Conservation (phyloP, 2,329 filamentous ascomycete genomes). For the Aspergillaceae sp. region DNA sequence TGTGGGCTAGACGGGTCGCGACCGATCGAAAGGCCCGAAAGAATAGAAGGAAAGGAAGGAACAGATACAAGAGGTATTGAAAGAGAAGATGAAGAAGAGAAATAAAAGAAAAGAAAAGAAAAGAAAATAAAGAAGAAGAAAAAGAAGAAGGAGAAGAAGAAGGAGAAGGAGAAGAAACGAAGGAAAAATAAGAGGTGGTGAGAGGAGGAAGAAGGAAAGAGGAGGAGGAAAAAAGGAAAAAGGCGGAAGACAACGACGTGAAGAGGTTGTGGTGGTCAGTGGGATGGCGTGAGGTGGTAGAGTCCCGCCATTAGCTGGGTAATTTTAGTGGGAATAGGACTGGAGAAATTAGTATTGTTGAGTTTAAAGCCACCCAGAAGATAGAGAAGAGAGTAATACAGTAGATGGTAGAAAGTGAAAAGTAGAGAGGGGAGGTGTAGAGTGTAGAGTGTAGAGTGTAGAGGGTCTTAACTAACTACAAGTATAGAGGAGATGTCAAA, state of each 20-base stretch:
- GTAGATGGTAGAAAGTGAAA: too few species aligned
- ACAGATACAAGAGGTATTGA: constrained; percentile 1
- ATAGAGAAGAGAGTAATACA: too few species aligned
- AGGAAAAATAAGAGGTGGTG: constrained; percentile 1
- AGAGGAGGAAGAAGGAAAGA: constrained; percentile 4
- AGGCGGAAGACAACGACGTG: background rate
- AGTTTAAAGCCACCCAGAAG: too few species aligned
- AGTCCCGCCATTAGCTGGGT: too few species aligned
- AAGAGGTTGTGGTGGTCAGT: too few species aligned
- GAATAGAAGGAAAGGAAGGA: constrained; percentile 4
- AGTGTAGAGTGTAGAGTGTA: too few species aligned
- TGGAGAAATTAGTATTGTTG: too few species aligned
- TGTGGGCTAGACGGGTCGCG: constrained; percentile 32
- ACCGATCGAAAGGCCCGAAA: constrained; percentile 27
- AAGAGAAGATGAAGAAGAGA: constrained; percentile 1
- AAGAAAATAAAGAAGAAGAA: constrained; percentile 6
- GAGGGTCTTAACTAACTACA: too few species aligned
- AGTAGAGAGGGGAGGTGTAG: too few species aligned
- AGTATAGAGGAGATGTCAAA: too few species aligned
- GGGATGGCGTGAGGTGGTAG: too few species aligned
- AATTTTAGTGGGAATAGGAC: too few species aligned
- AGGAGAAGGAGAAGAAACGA: constrained; percentile 5
- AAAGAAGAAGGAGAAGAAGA: background rate
- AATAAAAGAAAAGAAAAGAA: constrained; percentile 6
- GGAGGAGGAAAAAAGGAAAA: background rate